phyloP scores from a whole-genome alignment of 305 asterid species.

The Withania somnifera region DNA sequence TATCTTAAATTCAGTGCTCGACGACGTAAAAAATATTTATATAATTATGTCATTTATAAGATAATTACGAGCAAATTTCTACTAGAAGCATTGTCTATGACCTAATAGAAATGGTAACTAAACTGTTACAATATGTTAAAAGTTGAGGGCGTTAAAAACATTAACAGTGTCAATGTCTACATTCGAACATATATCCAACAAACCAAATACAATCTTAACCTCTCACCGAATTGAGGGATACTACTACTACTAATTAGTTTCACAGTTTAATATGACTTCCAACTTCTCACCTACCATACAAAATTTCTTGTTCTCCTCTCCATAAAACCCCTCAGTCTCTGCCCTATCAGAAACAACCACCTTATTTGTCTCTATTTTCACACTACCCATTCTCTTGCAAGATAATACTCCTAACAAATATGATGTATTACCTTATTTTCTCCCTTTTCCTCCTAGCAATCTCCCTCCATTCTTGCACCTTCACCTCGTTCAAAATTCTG shows the following conservation, averaged over 20 bases:
- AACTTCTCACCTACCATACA: constrained; percentile 10
- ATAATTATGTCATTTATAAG: not conserved
- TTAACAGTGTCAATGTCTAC: not conserved
- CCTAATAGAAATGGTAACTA: not conserved
- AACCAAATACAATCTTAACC: not conserved
- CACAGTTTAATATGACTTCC: constrained; percentile 3
- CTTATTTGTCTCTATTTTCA: not conserved
- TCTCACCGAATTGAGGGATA: not conserved
- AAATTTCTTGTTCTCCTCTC: constrained; percentile 2
- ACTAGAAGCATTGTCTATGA: not conserved
- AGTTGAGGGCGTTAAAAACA: not conserved
- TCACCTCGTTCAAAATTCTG: constrained; percentile 12
- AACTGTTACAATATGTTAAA: not conserved
- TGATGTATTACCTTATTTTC: constrained; percentile 3
- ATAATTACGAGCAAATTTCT: not conserved
- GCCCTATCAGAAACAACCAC: not conserved
- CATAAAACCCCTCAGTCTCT: constrained; percentile 10
- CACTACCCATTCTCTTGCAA: not conserved
- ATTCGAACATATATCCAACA: too few species aligned
- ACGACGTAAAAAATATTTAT: not conserved
- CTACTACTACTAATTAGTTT: not conserved
- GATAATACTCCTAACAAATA: not conserved
- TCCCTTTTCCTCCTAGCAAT: constrained; percentile 5
- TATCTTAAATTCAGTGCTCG: not conserved
- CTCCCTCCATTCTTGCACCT: constrained; percentile 5